These are phyloP conservation scores for Globisporangium recalcitrans DNA, from an alignment of 352 stramenopile genomes.

Conservation along the genomic window DNA sequence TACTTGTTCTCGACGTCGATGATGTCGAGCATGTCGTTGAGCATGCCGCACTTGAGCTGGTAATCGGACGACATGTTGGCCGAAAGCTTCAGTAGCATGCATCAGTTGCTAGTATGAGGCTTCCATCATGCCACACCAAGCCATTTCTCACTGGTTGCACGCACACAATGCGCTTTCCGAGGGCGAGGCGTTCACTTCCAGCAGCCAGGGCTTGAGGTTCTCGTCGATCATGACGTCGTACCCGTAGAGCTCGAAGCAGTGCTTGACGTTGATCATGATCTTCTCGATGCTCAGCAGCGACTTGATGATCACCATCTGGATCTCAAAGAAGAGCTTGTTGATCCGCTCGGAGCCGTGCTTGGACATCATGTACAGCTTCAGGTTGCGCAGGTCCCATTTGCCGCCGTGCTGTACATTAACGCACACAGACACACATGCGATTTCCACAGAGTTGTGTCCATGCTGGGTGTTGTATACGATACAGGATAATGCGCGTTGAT, in stretches of 20 bases:
- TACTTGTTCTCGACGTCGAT: slow-evolving; percentile 89
- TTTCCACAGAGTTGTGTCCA: too few species aligned
- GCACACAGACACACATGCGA: slow-evolving; percentile 1
- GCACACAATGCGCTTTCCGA: slow-evolving; percentile 42
- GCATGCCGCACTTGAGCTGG: slow-evolving; percentile 91
- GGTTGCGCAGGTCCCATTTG: slow-evolving; percentile 89
- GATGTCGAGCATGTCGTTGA: slow-evolving; percentile 93
- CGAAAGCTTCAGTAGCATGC: slow-evolving; percentile 84
- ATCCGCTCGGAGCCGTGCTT: slow-evolving; percentile 74
- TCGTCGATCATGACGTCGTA: slow-evolving; percentile 92
- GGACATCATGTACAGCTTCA: slow-evolving; percentile 91
- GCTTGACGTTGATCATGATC: slow-evolving; percentile 94
- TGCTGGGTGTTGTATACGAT: too few species aligned
- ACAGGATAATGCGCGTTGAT: too few species aligned
- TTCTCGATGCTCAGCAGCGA: slow-evolving; percentile 88
- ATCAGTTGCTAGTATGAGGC: too few species aligned
- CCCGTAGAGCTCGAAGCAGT: slow-evolving; percentile 95
- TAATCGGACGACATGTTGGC: slow-evolving; percentile 91
- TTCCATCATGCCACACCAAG: neutral
- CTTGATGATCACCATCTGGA: slow-evolving; percentile 88
- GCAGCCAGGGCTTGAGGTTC: slow-evolving; percentile 87
- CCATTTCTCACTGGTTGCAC: neutral
- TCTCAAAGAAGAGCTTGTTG: slow-evolving; percentile 88
- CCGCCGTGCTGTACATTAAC: slow-evolving; percentile 53
- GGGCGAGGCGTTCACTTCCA: slow-evolving; percentile 93